A percentile compares a stretch with the other conserved stretches of the same genome.
Evolutionary conservation across 257 asterid genomes (phyloP).

Genomic region (Nicotiana otophora): DNA sequence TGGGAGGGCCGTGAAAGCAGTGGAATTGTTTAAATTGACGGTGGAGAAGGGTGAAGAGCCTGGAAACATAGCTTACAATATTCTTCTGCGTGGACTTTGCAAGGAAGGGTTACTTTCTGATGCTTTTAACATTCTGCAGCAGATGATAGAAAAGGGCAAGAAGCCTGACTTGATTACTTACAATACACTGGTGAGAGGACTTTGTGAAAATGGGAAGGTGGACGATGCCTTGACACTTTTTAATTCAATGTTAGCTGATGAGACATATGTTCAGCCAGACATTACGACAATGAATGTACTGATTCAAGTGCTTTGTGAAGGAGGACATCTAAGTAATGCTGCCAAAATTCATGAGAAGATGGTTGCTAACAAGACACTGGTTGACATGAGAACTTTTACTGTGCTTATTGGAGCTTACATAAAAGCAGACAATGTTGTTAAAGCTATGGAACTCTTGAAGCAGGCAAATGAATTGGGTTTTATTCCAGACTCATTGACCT

Average conservation of each 20-base stretch:
- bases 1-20: slow-evolving; percentile 45
- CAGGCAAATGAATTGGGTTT: slow-evolving; percentile 34
- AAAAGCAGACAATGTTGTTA: slow-evolving; percentile 37
- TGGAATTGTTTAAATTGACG: slow-evolving; percentile 52
- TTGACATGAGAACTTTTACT: slow-evolving; percentile 30
- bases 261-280: slow-evolving; percentile 40
- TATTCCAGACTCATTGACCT: slow-evolving; percentile 39
- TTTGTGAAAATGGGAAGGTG: slow-evolving; percentile 46
- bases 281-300: slow-evolving; percentile 38
- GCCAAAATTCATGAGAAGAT: slow-evolving; percentile 38
- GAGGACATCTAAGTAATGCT: slow-evolving; percentile 45
- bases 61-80: slow-evolving; percentile 37
- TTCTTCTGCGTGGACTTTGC: slow-evolving; percentile 54
- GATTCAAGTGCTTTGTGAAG: slow-evolving; percentile 58
- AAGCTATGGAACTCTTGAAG: slow-evolving; percentile 49
- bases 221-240: slow-evolving; percentile 46
- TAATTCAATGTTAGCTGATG: slow-evolving; percentile 36
- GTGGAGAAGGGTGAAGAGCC: slow-evolving; percentile 51
- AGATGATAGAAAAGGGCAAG: slow-evolving; percentile 48
- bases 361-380: slow-evolving; percentile 28
- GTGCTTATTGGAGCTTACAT: slow-evolving; percentile 54
- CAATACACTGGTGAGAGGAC: slow-evolving; percentile 46
- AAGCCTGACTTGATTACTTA: slow-evolving; percentile 50
- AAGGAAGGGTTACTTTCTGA: slow-evolving; percentile 43
- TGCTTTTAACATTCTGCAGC: slow-evolving; percentile 42